Evolutionary conservation across 345 rosid genomes (phyloP).

Genomic region (Euclidium syriacum): DNA sequence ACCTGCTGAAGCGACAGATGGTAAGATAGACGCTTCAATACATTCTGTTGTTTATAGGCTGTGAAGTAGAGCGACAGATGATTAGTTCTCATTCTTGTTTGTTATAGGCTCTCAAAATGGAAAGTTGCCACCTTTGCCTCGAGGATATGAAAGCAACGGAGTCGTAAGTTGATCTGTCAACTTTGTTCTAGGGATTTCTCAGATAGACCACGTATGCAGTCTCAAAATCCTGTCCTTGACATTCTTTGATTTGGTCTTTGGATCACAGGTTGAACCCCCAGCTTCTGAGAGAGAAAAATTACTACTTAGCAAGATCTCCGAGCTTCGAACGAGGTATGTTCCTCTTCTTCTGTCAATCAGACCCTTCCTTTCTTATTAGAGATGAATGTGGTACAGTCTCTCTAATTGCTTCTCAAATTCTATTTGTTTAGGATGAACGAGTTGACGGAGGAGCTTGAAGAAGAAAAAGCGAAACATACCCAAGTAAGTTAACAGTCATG

Average conservation of each 20-base stretch:
- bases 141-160: constrained; percentile 62
- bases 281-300: constrained; percentile 65
- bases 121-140: constrained; percentile 75
- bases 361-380: neutral
- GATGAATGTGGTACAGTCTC: neutral
- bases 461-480: constrained; percentile 53
- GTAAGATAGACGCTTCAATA: constrained; percentile 39
- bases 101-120: constrained; percentile 71
- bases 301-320: constrained; percentile 62
- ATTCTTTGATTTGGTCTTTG: neutral
- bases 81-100: neutral
- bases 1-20: constrained; percentile 55
- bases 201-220: neutral
- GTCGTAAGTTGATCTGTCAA: constrained; percentile 40
- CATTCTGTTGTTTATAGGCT: neutral
- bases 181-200: neutral
- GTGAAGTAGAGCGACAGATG: neutral
- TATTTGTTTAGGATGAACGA: constrained; percentile 49
- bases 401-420: constrained; percentile 1
- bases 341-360: neutral
- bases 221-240: constrained; percentile 2
- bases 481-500: constrained; percentile 48
- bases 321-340: constrained; percentile 75
- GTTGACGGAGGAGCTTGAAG: constrained; percentile 60
- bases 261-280: constrained; percentile 52